phyloP scores from a whole-genome alignment of 805 yeast genomes.

The Scheffersomyces lignosus region DNA sequence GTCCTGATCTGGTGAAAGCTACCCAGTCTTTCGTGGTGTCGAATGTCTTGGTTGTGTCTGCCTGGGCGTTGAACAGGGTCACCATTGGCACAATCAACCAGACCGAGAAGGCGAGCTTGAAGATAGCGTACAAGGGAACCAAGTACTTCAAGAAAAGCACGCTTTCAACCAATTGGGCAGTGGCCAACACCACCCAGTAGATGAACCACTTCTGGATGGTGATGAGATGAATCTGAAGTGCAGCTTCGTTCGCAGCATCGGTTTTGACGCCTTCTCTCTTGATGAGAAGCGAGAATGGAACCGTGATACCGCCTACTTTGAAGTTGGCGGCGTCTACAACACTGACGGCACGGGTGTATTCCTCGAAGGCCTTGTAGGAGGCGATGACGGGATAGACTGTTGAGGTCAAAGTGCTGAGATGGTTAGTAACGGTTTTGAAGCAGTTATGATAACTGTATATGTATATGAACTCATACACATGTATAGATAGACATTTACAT shows the following conservation, averaged over 20 bases:
- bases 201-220: slow-evolving; percentile 42
- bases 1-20: slow-evolving; percentile 27
- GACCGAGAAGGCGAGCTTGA: slow-evolving; percentile 47
- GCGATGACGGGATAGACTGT: slow-evolving; percentile 60
- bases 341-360: slow-evolving; percentile 33
- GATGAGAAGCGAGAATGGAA: slow-evolving; percentile 28
- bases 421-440: slow-evolving; percentile 1
- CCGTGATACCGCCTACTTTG: slow-evolving; percentile 37
- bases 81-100: slow-evolving; percentile 61
- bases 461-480: neutral
- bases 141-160: slow-evolving; percentile 44
- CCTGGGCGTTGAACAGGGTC: slow-evolving; percentile 8
- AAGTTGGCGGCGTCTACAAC: slow-evolving; percentile 28
- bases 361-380: slow-evolving; percentile 56
- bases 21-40: slow-evolving; percentile 23
- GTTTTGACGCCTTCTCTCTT: slow-evolving; percentile 4
- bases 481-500: slow-evolving; percentile 1
- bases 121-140: slow-evolving; percentile 56
- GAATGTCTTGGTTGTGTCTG: slow-evolving; percentile 4
- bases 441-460: neutral
- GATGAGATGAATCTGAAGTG: slow-evolving; percentile 23
- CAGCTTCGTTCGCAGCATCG: slow-evolving; percentile 10
- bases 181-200: slow-evolving; percentile 66
- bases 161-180: slow-evolving; percentile 38
- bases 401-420: slow-evolving; percentile 35